Base-by-base conservation (phyloP, 2,329 filamentous ascomycete species). In the Ascosphaera aggregata region DNA sequence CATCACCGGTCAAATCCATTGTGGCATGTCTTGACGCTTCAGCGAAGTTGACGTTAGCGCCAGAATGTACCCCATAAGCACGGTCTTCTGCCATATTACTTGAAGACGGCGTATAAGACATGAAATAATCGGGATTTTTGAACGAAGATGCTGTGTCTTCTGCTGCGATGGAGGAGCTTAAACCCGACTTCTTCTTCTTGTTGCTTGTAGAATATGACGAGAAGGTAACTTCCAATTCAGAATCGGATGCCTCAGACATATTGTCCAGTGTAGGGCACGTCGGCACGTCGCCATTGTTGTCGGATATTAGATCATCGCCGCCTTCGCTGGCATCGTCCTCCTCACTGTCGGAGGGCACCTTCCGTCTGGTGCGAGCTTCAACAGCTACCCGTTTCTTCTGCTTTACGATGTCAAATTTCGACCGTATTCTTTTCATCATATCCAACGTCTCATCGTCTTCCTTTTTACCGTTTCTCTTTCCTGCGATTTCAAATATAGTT, bases 401-500 rank as follows among this genome's bases (percentile, higher is more conserved):
- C 48, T 59, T 60, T 48, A 61, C 62, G 27, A 45, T 50, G 18
- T 63, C 57, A 15, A 63, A 51, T 1, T 52, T 54, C 3, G 48
- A 57, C 16, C 61, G 57, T 17, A 63, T 54, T 35, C 58, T 54
- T 39, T 58, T 57, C 43, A 64, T 63, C 7, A 57, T 59, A 35
- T 67, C 53, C 61, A 72, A 36, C 65, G 74, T 40, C 67, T 76
- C 43, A 77, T 82, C 54, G 67, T 76, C 53, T 70, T 70, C 50
- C 76, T 69, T 51, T 78, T 67, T 65, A 46, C 79, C 76, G 31
- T 74, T 77, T 43, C 75, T 70, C 47, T 76, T 73, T 4, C 80
- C 80, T 45, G 80, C 79, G 44, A 94, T 76, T 56, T 98, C 89
- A 48, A 98, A 98, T n/a, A 98, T 81, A 0, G 86, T 95, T 57